Base-by-base conservation (phyloP, 2,329 filamentous ascomycete genomes). In the Metarhizium sp. region DNA sequence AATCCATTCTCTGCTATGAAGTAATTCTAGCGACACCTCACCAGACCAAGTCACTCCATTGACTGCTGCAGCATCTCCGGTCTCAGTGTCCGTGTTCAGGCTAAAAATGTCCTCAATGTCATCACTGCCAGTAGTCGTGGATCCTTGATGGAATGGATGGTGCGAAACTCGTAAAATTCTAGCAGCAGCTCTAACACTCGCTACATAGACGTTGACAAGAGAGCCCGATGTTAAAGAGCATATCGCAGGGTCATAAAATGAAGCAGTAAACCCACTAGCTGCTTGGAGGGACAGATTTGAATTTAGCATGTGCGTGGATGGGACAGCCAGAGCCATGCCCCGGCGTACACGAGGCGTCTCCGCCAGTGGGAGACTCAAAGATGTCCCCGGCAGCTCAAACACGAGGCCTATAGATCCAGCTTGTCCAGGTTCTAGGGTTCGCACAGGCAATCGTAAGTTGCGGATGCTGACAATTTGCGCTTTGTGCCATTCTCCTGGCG, bases 401-500 rank as follows among this genome's bases (percentile, higher is more conserved):
- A 87, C 78, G 52, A 97, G 75, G 0, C 92, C 92, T 54, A 99
- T 80, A 0, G 92, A 96, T 1, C 92, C 94, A 6, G 92, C 91
- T 70, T 99, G 92, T 10, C 90, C 90, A 16, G 85, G 79, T 52
- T 85, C 79, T 7, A 97, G 78, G 0, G 79, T 82, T 50, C 84
- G 82, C 0, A 96, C 91, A 0, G 92, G 90, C 3, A 96, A 76
- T 5, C 92, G 84, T 8, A 99, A 76, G 62, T 96, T 95, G 25
- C 92, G 86, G 47, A 96, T 85, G 62, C 92, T 97, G 48, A 89
- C 85, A 53, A 97, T 84, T 47, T 81, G 85, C 6, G 92, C 90
- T 29, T 78, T 78, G 59, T 89, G 84, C 92, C 92, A 97, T 69
- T 90, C 86, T 16, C 78, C 82, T 60, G 77, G 81, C 63, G 73